Conservation (phyloP, 305 asterid genomes). For the Fraxinus xanthoxyloides region DNA sequence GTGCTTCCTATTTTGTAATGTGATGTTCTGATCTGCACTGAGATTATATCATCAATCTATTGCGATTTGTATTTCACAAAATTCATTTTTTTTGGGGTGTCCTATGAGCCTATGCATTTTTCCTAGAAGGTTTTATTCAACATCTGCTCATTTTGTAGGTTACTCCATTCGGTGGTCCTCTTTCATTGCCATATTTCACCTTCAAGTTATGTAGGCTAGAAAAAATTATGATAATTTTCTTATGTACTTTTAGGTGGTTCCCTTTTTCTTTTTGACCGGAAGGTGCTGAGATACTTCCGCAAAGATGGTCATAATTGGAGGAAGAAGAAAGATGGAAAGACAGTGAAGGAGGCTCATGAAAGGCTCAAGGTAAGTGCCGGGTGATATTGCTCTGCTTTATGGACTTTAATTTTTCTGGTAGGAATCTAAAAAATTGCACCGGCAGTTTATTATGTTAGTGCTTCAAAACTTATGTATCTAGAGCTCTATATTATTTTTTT, state of each 20-base stretch:
- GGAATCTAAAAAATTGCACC: not conserved
- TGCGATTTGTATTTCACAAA: not conserved
- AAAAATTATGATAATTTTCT: not conserved
- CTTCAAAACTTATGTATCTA: constrained; percentile 23
- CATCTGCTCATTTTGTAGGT: not conserved
- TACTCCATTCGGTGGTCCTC: not conserved
- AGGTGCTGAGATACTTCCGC: constrained; percentile 85
- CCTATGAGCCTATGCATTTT: not conserved
- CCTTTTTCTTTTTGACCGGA: constrained; percentile 94
- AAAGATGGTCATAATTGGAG: constrained; percentile 99
- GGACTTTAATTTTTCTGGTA: constrained; percentile 11
- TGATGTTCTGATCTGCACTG: not conserved
- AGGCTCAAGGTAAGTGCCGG: constrained; percentile 71
- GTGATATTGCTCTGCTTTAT: constrained; percentile 20
- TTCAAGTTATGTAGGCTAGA: not conserved
- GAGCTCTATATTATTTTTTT: constrained; percentile 23
- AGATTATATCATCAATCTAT: not conserved
- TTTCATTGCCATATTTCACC: not conserved
- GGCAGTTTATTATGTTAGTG: constrained; percentile 18
- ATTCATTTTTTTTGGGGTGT: not conserved
- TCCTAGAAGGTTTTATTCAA: not conserved
- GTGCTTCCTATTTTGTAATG: not conserved
- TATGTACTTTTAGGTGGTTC: constrained; percentile 69
- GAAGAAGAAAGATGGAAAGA: constrained; percentile 96
- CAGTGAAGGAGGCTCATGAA: constrained; percentile 98